Conservation (phyloP, 805 yeast genomes). For the Groenewaldozyma tartarivorans region DNA sequence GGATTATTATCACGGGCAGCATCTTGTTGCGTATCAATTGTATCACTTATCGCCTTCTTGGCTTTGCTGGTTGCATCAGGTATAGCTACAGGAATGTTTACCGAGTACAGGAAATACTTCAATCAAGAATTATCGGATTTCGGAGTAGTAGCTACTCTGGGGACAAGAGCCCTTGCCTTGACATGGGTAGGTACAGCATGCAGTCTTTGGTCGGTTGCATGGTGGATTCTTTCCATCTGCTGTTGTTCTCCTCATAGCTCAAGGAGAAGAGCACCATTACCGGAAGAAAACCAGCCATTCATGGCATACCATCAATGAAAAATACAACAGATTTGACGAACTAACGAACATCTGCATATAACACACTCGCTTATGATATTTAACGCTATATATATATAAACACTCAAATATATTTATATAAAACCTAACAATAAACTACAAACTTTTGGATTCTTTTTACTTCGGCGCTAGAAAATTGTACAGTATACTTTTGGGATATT, state of each 20-base stretch:
- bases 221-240: conserved; percentile 36
- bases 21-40: conserved; percentile 36
- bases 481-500: too few species aligned
- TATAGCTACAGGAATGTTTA: conserved; percentile 54
- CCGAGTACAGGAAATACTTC: conserved; percentile 40
- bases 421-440: too few species aligned
- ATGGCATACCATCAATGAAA: not conserved
- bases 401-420: too few species aligned
- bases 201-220: conserved; percentile 31
- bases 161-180: conserved; percentile 43
- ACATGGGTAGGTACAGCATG: conserved; percentile 57
- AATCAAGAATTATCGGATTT: conserved; percentile 37
- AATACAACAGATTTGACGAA: too few species aligned
- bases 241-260: conserved; percentile 26
- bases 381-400: not conserved
- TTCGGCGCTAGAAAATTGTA: too few species aligned
- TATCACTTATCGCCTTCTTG: conserved; percentile 30
- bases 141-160: conserved; percentile 49
- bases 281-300: not conserved
- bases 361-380: not conserved
- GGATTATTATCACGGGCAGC: conserved; percentile 39
- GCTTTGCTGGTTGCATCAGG: conserved; percentile 38
- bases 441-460: too few species aligned
- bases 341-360: too few species aligned
- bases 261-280: not conserved